Evolutionary conservation across 1,284 basidiomycete species (phyloP), one percentile per base, ranked within the genome.

Genomic region (Papiliotrema laurentii): DNA sequence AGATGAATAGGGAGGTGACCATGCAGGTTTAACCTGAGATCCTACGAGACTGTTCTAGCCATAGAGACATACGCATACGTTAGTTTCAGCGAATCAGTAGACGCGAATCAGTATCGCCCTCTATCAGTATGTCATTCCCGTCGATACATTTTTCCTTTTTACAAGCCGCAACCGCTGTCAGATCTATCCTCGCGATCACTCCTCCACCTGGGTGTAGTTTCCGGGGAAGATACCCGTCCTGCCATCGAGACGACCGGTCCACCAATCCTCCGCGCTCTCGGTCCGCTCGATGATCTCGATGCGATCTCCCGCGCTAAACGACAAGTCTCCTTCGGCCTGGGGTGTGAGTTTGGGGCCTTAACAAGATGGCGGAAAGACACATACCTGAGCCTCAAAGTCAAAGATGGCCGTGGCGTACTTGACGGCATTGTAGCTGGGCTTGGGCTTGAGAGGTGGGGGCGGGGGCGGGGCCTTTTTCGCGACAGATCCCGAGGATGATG

Each of bases 201-300:
- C 59, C 41, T 72, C 69, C 16, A 62, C 55, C 52, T 74, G 71
- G 26, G 72, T 74, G 51, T 74, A 74, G 36, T 63, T 78, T 79
- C 92, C 94, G 47, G 94, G 94, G 75, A 98, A 98, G 24, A 96
- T 86, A 19, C 96, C 96, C 69, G 91, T 82, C 51, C 74, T 72
- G 1, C 92, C 93, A 59, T 89, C 83, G 55, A 97, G 45, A 60
- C 81, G 80, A 5, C 94, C 96, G 9, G 92, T 97, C 94, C 94
- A 99, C 94, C 94, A 98, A 68, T 98, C 96, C 67, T 97, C 91
- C 21, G 85, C 73, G 60, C 83, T 91, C 2, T 81, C 82, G 11
- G 87, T 87, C 66, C 84, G 82, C 73, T 96, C 86, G 26, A 96
- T 80, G 47, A 98, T 79, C 74, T 96, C 90, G 72, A 99, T 97